Base-by-base conservation (phyloP, 768 basidiomycete genomes). In the Boletus sensibilis region DNA sequence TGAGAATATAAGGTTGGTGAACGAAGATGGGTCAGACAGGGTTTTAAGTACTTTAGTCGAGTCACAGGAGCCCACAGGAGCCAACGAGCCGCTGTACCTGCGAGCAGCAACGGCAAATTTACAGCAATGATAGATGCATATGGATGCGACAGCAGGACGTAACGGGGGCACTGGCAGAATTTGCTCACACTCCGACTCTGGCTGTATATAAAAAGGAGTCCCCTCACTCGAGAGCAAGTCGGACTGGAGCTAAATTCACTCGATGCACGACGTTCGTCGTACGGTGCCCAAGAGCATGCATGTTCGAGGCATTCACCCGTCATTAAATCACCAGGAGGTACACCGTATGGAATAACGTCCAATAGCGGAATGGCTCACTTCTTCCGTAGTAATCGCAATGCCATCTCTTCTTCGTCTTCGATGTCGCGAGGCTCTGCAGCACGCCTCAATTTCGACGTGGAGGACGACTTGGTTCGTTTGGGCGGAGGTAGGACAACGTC, bases 391-490 rank as follows among this genome's bases (percentile, higher is more conserved):
- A 94, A 64, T 46, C 76, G 74, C 29, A 92, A 69, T 7, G 90
- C 90, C 63, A 90, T 66, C 62, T 81, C 84, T 67, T 87, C 85
- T 45, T 85, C 82, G 40, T 82, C 82, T 47, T 79, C 79, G 8
- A 83, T 59, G 20, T 65, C 74, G 20, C 75, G 73, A 51, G 57
- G 50, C 44, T 52, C 47, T 31, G 5, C 42, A 25, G 43, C 38
- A 57, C 4, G 53, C n/a, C 73, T 71, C 50, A 74, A 74, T 34
- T 77, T 56, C n/a, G 61, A 59, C 23, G 34, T 44, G 8, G 55
- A 57, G 35, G 64, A 68, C 3, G 59, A 18, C 64, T 66, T 78
- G 50, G 56, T 60, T 57, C 72, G 70, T 57, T 74, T 76, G 37
- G 63, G 58, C 12, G 63, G 68, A 45, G 70, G 76, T 56, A 47